A percentile compares a stretch with the other conserved stretches of the same genome.
These are phyloP conservation scores for Schwanniomyces occidentalis DNA, from an alignment of 805 yeast genomes.

Conservation along the genomic window DNA sequence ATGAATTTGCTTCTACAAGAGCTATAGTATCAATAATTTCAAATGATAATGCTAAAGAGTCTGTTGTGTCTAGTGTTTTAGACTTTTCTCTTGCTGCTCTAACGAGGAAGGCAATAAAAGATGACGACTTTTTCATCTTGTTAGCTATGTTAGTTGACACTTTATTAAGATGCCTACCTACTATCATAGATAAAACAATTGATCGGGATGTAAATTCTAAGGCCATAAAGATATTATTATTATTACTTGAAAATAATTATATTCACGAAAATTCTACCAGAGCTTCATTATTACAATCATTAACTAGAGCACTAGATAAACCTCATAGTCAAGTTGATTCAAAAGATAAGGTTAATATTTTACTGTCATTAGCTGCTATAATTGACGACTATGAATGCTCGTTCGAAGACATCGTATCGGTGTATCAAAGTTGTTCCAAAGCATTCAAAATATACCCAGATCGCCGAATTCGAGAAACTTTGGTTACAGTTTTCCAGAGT, in stretches of 20 bases:
- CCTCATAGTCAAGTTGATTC: constrained; percentile 52
- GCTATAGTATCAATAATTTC: constrained; percentile 58
- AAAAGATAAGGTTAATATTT: constrained; percentile 54
- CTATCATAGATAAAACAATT: constrained; percentile 41
- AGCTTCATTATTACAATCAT: constrained; percentile 52
- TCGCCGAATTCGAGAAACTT: constrained; percentile 56
- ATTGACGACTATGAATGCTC: constrained; percentile 54
- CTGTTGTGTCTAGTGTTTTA: constrained; percentile 58
- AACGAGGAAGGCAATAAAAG: constrained; percentile 24
- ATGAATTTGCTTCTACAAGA: constrained; percentile 52
- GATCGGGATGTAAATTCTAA: constrained; percentile 50
- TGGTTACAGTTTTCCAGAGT: constrained; percentile 59
- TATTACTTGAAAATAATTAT: constrained; percentile 58
- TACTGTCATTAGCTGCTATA: constrained; percentile 57
- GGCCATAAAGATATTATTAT: constrained; percentile 51
- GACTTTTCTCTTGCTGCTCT: constrained; percentile 53
- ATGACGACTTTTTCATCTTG: constrained; percentile 46
- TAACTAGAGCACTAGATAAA: constrained; percentile 61
- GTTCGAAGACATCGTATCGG: constrained; percentile 48
- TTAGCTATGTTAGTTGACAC: constrained; percentile 60
- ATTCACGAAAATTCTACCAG: constrained; percentile 57
- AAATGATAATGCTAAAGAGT: constrained; percentile 60
- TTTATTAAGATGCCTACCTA: constrained; percentile 53
- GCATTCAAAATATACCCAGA: constrained; percentile 62
- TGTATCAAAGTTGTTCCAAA: constrained; percentile 53